Percentiles rank a stretch among this genome's conserved stretches.
phyloP scores from a whole-genome alignment of 495 filamentous ascomycete species.

The Penicillium pancosmium region DNA sequence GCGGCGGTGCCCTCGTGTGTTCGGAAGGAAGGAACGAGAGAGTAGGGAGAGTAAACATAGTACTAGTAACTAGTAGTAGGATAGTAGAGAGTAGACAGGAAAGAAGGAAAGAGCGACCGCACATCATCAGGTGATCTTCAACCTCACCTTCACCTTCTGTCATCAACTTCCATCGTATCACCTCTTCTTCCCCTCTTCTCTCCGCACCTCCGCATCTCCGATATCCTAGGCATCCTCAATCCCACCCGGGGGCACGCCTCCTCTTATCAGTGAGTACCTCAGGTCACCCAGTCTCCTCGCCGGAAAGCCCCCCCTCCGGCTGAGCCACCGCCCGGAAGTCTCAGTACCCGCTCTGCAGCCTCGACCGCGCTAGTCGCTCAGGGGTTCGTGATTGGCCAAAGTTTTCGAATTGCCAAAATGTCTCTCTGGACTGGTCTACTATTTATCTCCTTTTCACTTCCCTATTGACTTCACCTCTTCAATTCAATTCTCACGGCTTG shows the following conservation, averaged over 20 bases:
- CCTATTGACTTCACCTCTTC: constrained; percentile 7
- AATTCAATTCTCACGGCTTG: neutral
- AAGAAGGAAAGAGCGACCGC: too few species aligned
- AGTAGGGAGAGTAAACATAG: too few species aligned
- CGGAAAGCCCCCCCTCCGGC: constrained; percentile 21
- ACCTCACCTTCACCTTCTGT: too few species aligned
- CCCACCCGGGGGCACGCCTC: too few species aligned
- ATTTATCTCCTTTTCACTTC: constrained; percentile 4
- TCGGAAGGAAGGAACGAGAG: too few species aligned
- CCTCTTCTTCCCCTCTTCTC: neutral
- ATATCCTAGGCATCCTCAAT: too few species aligned
- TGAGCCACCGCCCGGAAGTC: constrained; percentile 26
- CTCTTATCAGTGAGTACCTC: constrained; percentile 6
- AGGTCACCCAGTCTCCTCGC: constrained; percentile 18
- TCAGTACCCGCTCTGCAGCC: constrained; percentile 12
- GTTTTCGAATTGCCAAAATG: constrained; percentile 15
- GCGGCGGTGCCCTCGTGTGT: too few species aligned
- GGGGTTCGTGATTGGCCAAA: constrained; percentile 27
- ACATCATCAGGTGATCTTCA: too few species aligned
- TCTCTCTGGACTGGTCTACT: constrained; percentile 8
- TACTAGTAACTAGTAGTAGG: too few species aligned
- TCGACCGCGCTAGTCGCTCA: constrained; percentile 12
- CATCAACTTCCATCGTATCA: too few species aligned
- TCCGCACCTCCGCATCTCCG: too few species aligned
- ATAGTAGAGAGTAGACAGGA: too few species aligned